A percentile compares a stretch with the other conserved stretches of the same genome.
Evolutionary conservation across 2,329 filamentous ascomycete species (phyloP).

Genomic region (Berkeleyomyces rouxiae): DNA sequence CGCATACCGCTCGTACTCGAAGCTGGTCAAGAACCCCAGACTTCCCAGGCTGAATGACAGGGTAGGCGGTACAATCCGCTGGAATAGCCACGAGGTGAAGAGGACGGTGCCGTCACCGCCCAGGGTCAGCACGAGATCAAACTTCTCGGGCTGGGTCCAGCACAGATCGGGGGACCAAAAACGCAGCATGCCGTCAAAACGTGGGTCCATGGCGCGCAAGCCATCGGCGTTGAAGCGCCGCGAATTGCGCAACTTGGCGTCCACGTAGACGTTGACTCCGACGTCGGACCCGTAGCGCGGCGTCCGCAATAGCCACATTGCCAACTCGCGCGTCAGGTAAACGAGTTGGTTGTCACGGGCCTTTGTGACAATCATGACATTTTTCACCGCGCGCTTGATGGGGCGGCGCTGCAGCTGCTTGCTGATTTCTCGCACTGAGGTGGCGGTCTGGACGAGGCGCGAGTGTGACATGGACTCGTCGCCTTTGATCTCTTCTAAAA

Average conservation of each 20-base stretch:
- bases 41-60: slow-evolving; percentile 72
- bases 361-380: slow-evolving; percentile 97
- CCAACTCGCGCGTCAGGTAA: slow-evolving; percentile 69
- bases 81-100: slow-evolving; percentile 85
- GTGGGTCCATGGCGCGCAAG: slow-evolving; percentile 55
- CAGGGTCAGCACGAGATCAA: slow-evolving; percentile 81
- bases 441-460: slow-evolving; percentile 84
- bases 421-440: slow-evolving; percentile 84
- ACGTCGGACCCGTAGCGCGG: slow-evolving; percentile 76
- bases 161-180: slow-evolving; percentile 97
- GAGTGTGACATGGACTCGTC: slow-evolving; percentile 88
- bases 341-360: slow-evolving; percentile 90
- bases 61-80: slow-evolving; percentile 71
- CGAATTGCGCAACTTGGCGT: slow-evolving; percentile 77
- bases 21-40: slow-evolving; percentile 76
- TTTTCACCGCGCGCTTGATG: slow-evolving; percentile 79
- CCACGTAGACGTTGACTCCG: slow-evolving; percentile 97
- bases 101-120: slow-evolving; percentile 77
- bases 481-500: slow-evolving; percentile 82
- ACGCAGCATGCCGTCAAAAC: slow-evolving; percentile 68
- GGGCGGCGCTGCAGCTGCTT: slow-evolving; percentile 86
- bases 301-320: slow-evolving; percentile 74
- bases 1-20: slow-evolving; percentile 77
- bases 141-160: slow-evolving; percentile 84
- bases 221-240: slow-evolving; percentile 69